phyloP scores from a whole-genome alignment of 495 filamentous ascomycete species.

The Chaetomium fimeti region DNA sequence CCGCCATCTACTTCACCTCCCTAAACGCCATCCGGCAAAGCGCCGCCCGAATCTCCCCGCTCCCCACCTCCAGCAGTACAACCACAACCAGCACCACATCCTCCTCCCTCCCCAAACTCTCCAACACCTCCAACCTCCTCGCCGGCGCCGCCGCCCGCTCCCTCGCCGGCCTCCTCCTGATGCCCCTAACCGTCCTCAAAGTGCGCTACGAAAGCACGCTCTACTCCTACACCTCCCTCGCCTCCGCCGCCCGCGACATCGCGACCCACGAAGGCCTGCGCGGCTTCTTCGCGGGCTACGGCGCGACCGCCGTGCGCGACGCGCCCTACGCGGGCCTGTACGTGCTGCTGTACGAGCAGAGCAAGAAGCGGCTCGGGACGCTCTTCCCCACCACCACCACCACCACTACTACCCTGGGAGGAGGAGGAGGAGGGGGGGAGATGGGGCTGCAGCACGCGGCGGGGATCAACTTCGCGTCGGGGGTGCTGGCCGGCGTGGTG shows the following conservation, averaged over 20 bases:
- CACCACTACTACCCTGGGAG: background rate
- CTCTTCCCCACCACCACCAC: slow-evolving; percentile 27
- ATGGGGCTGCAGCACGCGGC: slow-evolving; percentile 50
- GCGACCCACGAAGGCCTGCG: slow-evolving; percentile 66
- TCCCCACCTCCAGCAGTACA: slow-evolving; percentile 21
- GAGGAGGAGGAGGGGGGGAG: background rate
- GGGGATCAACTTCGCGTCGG: slow-evolving; percentile 80
- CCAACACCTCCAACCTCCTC: slow-evolving; percentile 77
- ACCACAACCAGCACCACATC: slow-evolving; percentile 35
- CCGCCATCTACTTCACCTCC: slow-evolving; percentile 88
- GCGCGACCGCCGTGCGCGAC: slow-evolving; percentile 88
- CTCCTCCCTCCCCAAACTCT: slow-evolving; percentile 81
- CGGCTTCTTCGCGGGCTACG: slow-evolving; percentile 91
- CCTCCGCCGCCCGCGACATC: slow-evolving; percentile 72
- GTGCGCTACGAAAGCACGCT: slow-evolving; percentile 87
- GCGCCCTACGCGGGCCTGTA: slow-evolving; percentile 95
- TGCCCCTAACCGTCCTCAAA: slow-evolving; percentile 96
- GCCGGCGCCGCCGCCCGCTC: slow-evolving; percentile 82
- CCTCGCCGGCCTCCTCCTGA: slow-evolving; percentile 83
- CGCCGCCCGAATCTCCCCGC: slow-evolving; percentile 54
- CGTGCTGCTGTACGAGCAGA: slow-evolving; percentile 89
- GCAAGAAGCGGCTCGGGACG: slow-evolving; percentile 64
- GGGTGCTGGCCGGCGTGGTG: slow-evolving; percentile 67
- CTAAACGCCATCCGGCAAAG: slow-evolving; percentile 78
- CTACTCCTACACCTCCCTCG: slow-evolving; percentile 80